Evolutionary conservation across 371 early-diverging fungal species (phyloP).

Genomic region (Mucor velutinosus): DNA sequence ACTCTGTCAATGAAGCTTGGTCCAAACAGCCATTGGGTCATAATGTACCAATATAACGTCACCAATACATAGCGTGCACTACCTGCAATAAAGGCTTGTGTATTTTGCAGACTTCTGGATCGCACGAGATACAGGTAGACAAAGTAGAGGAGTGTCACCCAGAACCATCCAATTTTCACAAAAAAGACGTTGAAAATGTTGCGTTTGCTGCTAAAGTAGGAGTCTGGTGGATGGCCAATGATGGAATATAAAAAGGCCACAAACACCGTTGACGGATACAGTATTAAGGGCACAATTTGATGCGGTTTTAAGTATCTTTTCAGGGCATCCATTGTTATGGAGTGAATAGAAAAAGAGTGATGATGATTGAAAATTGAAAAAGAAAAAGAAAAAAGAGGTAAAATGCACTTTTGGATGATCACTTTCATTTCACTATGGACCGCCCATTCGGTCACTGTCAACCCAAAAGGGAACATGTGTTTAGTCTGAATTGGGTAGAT

Average conservation of each 20-base stretch:
- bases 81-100: conserved; percentile 29
- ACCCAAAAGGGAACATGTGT: background rate
- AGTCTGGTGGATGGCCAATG: conserved; percentile 34
- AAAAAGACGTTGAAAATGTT: conserved; percentile 78
- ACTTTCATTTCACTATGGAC: background rate
- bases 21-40: conserved; percentile 87
- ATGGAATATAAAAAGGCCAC: conserved; percentile 31
- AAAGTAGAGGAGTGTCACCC: conserved; percentile 67
- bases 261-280: conserved; percentile 33
- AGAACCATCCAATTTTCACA: conserved; percentile 88
- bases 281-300: conserved; percentile 25
- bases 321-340: conserved; percentile 10
- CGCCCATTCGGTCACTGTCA: background rate
- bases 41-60: conserved; percentile 79
- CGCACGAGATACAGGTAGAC: conserved; percentile 34
- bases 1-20: conserved; percentile 82
- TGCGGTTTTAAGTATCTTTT: conserved; percentile 31
- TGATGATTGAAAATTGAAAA: no score
- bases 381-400: background rate
- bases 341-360: background rate
- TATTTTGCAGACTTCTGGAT: conserved; percentile 16
- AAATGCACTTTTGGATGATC: background rate
- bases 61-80: conserved; percentile 63
- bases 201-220: conserved; percentile 68
- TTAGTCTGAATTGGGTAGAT: background rate